A percentile compares a stretch with the other conserved stretches of the same genome.
phyloP scores from a whole-genome alignment of 2,329 filamentous ascomycete species.

The Ceratocystis smalleyi region DNA sequence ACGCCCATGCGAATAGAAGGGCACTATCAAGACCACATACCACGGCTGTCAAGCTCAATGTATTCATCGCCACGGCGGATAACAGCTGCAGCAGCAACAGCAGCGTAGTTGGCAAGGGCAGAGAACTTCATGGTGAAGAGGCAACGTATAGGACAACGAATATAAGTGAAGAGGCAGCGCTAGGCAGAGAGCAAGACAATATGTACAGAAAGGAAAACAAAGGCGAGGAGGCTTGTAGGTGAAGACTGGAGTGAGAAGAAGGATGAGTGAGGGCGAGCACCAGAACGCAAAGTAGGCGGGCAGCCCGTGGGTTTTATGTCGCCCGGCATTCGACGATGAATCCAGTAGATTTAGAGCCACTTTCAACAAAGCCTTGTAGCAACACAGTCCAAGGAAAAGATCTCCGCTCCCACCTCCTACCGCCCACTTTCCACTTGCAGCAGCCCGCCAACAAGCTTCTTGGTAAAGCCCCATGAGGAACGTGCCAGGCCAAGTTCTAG shows the following conservation, averaged over 20 bases:
- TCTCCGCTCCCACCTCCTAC: background rate
- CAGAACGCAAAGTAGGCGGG: background rate
- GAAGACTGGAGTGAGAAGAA: conserved; percentile 10
- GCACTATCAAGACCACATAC: conserved; percentile 5
- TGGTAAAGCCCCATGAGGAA: background rate
- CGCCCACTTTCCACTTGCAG: background rate
- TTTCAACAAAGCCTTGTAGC: background rate
- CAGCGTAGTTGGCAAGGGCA: conserved; percentile 11
- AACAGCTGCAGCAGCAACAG: conserved; percentile 14
- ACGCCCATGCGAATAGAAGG: background rate
- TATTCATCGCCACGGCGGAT: conserved; percentile 13
- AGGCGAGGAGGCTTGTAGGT: background rate
- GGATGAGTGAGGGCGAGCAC: conserved; percentile 1
- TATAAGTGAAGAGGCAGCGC: background rate
- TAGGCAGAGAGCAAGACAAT: background rate
- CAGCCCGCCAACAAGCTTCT: background rate
- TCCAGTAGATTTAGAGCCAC: background rate
- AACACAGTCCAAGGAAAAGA: background rate
- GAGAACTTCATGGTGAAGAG: conserved; percentile 14
- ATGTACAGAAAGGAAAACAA: background rate
- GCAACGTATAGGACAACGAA: background rate
- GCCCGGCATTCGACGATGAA: background rate
- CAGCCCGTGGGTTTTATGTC: conserved; percentile 5
- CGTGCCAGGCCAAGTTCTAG: background rate
- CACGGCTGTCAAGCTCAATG: conserved; percentile 11